Conservation (phyloP, 768 basidiomycete genomes). For the Boletus sensibilis region DNA sequence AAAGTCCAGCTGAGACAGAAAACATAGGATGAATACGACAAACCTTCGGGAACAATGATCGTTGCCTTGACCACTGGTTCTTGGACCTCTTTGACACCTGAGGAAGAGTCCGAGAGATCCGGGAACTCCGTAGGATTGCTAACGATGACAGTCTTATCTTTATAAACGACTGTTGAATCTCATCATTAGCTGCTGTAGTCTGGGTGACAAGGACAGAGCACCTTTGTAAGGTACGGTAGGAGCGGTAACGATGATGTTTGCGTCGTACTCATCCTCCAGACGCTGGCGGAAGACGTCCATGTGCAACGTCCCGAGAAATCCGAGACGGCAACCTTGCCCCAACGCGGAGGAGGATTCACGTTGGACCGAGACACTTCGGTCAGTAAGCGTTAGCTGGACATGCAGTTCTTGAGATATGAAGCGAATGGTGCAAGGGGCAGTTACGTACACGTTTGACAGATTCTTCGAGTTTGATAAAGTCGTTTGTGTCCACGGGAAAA, state of each 20-base stretch:
- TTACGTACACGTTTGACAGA: constrained; percentile 79
- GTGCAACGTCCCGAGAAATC: constrained; percentile 93
- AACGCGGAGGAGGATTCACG: constrained; percentile 92
- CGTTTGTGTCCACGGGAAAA: constrained; percentile 87
- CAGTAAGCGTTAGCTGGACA: constrained; percentile 73
- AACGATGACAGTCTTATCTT: constrained; percentile 58
- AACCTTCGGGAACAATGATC: constrained; percentile 93
- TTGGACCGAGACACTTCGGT: constrained; percentile 86
- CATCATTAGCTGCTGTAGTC: neutral
- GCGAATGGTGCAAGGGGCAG: neutral
- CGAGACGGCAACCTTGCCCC: constrained; percentile 92
- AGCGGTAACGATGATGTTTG: constrained; percentile 92
- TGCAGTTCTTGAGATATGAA: constrained; percentile 12
- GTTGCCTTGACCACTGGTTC: constrained; percentile 93
- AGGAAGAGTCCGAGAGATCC: constrained; percentile 61
- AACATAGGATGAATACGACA: constrained; percentile 2
- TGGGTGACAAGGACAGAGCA: constrained; percentile 22
- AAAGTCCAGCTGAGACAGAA: neutral
- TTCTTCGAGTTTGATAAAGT: constrained; percentile 94
- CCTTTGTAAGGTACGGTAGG: constrained; percentile 95
- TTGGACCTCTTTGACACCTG: constrained; percentile 71
- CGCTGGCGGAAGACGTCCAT: constrained; percentile 97
- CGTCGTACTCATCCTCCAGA: constrained; percentile 94
- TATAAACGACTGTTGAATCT: constrained; percentile 62
- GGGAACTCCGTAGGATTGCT: constrained; percentile 98